Base-by-base conservation (phyloP, 345 rosid genomes). In the Acer campestre region DNA sequence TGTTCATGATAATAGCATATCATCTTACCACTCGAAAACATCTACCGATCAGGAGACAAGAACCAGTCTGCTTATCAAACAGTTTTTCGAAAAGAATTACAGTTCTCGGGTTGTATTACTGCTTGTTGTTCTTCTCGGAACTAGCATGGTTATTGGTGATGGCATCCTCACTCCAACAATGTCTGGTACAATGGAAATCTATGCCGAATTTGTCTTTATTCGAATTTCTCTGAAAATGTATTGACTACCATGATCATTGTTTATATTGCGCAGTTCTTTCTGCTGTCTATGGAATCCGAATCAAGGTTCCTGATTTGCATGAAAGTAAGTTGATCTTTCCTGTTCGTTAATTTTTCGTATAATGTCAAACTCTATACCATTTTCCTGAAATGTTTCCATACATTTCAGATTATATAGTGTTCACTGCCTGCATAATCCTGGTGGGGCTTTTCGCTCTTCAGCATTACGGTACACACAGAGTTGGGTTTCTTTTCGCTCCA, bases 401-500 rank as follows among this genome's bases (percentile, higher is more conserved):
- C 67, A 61, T 42, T 78, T 74, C 86, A 88, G 87, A 77, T 75
- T 73, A 73, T 62, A 64, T 58, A 6, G 74, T 80, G 11, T 20
- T 81, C 4, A 70, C 82, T 61, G 77, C 90, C 25, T 84, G 88
- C 64, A 51, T 75, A 49, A 80, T 85, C 25, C 69, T 88, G 86
- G 83, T 85, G 75, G 84, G 80, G 58, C 84, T 85, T 18, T 88
- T 85, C 38, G 68, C 84, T 22, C 88, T 88, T 31, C 89, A 85
- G 76, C 87, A 85, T 27, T 77, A 78, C 20, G 90, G 89, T 38
- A 85, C 89, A 49, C 82, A 78, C 42, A 80, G 80, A 59, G 87
- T 88, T 69, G 87, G 83, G 35, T 85, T 85, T 77, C 61, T 88
- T 66, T 88, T 88, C 58, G 90, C 90, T 35, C 89, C 90, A 1